Conservation (phyloP, 2,329 filamentous ascomycete genomes). For the Nemania bipapillata region DNA sequence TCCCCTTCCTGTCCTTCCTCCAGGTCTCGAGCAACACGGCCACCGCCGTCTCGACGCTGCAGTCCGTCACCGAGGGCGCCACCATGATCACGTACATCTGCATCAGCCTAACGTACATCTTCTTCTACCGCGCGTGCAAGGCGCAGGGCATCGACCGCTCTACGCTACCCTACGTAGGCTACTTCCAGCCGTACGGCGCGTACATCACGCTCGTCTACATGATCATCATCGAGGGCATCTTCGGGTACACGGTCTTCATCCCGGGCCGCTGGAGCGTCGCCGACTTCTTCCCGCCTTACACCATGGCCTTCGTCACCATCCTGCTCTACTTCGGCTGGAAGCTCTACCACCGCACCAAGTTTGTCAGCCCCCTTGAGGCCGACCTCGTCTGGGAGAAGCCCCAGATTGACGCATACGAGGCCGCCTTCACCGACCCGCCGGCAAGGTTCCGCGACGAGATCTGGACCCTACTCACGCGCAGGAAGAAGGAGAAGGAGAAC, state of each 20-base stretch:
- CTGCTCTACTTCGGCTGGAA: constrained; percentile 72
- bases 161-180: constrained; percentile 67
- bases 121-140: constrained; percentile 65
- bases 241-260: constrained; percentile 65
- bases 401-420: constrained; percentile 65
- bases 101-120: constrained; percentile 68
- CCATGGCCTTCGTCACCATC: constrained; percentile 60
- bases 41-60: constrained; percentile 49
- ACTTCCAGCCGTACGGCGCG: constrained; percentile 68
- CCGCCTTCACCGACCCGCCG: constrained; percentile 57
- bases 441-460: constrained; percentile 61
- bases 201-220: constrained; percentile 59
- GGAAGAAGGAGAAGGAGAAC: constrained; percentile 43
- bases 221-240: constrained; percentile 59
- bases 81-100: constrained; percentile 71
- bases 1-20: constrained; percentile 70
- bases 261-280: constrained; percentile 53
- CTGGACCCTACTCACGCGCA: constrained; percentile 53
- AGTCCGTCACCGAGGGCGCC: constrained; percentile 55
- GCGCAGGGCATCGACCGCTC: constrained; percentile 64
- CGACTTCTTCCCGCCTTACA: constrained; percentile 61
- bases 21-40: constrained; percentile 48
- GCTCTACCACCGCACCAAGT: constrained; percentile 67
- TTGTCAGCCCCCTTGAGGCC: constrained; percentile 64
- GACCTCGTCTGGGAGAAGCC: constrained; percentile 72